Evolutionary conservation across 345 rosid genomes (phyloP).

Genomic region (Gynandropsis gynandra): DNA sequence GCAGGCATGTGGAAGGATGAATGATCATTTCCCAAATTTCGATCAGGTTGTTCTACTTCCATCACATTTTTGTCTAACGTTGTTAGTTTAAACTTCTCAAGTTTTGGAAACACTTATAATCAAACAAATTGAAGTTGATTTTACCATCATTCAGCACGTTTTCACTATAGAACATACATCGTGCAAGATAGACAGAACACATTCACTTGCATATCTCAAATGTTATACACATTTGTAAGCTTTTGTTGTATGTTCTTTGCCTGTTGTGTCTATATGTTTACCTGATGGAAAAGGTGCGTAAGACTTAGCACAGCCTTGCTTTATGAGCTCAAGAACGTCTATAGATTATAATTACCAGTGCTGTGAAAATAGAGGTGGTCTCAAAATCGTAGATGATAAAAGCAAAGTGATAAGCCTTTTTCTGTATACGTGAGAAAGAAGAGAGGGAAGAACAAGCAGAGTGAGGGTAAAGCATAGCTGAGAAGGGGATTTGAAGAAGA

Average conservation of each 20-base stretch:
- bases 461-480: no score
- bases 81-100: no score
- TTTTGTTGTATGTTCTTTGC: no score
- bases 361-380: constrained; percentile 62
- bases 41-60: neutral
- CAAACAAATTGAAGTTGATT: no score
- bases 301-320: constrained; percentile 82
- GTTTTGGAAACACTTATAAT: no score
- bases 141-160: no score
- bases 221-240: neutral
- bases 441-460: no score
- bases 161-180: constrained; percentile 82
- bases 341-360: constrained; percentile 52
- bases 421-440: no score
- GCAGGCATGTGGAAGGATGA: constrained; percentile 86
- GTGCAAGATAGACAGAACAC: constrained; percentile 21
- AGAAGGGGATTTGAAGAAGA: no score
- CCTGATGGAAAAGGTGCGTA: constrained; percentile 80
- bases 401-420: no score
- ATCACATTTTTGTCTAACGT: no score
- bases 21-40: no score
- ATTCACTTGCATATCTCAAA: neutral
- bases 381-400: constrained; percentile 78
- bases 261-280: constrained; percentile 5
- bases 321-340: constrained; percentile 59